Evolutionary conservation across 78 protist genomes (phyloP).

Genomic region (Paulinella micropora): DNA sequence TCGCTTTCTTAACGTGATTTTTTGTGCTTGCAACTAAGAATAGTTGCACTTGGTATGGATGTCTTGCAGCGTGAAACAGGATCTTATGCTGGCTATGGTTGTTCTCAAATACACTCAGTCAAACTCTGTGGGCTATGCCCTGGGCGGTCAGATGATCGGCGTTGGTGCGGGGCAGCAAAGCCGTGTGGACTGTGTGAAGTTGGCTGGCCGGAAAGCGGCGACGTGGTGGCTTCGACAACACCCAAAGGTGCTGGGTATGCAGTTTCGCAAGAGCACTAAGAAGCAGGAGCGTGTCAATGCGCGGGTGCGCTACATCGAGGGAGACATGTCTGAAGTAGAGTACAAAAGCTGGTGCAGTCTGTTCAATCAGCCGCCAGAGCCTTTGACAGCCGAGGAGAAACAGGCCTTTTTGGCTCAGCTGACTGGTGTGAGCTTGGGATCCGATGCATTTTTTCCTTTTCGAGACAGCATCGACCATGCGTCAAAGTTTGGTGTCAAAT

Average conservation of each 20-base stretch:
- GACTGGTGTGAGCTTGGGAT: background rate
- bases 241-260: slow-evolving; percentile 48
- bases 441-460: slow-evolving; percentile 2
- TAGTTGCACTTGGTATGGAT: too few species aligned
- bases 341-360: background rate
- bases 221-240: slow-evolving; percentile 48
- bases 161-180: slow-evolving; percentile 70
- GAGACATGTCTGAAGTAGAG: slow-evolving; percentile 23
- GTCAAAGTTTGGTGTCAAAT: background rate
- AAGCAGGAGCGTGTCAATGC: slow-evolving; percentile 43
- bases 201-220: slow-evolving; percentile 57
- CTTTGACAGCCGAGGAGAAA: background rate
- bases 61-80: too few species aligned
- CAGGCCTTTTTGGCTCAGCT: background rate
- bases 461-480: background rate
- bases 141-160: slow-evolving; percentile 56
- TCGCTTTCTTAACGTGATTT: too few species aligned
- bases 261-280: slow-evolving; percentile 36
- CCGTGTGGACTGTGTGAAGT: slow-evolving; percentile 59
- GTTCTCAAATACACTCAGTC: slow-evolving; percentile 53
- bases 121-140: slow-evolving; percentile 47
- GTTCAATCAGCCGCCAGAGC: background rate
- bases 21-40: too few species aligned
- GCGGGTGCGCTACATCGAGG: slow-evolving; percentile 30
- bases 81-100: background rate